phyloP scores from a whole-genome alignment of 1,284 basidiomycete genomes.

The Cutaneotrichosporon daszewskae region DNA sequence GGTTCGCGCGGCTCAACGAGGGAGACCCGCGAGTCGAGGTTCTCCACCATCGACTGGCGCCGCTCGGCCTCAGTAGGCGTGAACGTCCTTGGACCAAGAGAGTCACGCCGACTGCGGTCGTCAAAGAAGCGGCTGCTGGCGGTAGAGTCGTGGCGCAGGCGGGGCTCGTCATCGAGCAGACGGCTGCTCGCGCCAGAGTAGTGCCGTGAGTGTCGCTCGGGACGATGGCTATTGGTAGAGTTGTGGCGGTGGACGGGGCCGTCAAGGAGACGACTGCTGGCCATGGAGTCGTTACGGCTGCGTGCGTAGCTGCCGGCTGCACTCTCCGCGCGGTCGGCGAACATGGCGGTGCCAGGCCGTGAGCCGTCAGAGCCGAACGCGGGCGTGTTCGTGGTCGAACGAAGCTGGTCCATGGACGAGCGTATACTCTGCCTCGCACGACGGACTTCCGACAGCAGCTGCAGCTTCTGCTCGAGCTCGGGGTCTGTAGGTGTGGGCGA shows the following conservation, averaged over 20 bases:
- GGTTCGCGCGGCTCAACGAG: background rate
- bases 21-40: too few relatives aligned
- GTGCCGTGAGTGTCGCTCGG: too few relatives aligned
- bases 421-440: constrained; percentile 35
- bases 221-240: too few relatives aligned
- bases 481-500: too few relatives aligned
- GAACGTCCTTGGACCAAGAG: constrained; percentile 3
- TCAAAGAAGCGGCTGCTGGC: constrained; percentile 7
- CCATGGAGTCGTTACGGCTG: background rate
- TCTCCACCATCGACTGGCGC: background rate
- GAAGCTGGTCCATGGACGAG: constrained; percentile 35
- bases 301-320: background rate
- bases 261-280: too few relatives aligned
- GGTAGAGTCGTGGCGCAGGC: constrained; percentile 9
- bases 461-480: constrained; percentile 36
- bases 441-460: constrained; percentile 41
- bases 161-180: background rate
- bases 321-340: background rate
- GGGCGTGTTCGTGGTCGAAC: constrained; percentile 6
- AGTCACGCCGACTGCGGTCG: constrained; percentile 1
- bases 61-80: background rate
- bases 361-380: background rate
- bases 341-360: background rate
- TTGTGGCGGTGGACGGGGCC: background rate
- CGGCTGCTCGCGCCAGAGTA: constrained; percentile 4